Percentiles rank a stretch among this genome's conserved stretches.
Conservation (phyloP, 78 protist genomes). For the Dictyostelium firmibasis region DNA sequence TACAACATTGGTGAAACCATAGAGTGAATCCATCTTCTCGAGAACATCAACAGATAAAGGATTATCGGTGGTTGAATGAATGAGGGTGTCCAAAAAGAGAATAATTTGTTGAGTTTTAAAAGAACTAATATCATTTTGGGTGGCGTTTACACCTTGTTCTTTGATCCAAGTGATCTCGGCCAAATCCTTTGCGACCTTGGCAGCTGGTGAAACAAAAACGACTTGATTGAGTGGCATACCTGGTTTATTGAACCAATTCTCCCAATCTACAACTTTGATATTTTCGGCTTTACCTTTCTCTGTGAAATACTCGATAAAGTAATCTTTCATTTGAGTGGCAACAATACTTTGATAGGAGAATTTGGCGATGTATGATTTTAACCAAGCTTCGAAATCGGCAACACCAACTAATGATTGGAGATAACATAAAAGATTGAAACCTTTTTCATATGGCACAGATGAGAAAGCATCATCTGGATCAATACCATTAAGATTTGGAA, state of each 20-base stretch:
- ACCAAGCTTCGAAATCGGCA: conserved; percentile 57
- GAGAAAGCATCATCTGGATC: conserved; percentile 92
- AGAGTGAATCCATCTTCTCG: conserved; percentile 56
- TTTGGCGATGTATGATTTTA: conserved; percentile 43
- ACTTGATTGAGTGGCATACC: conserved; percentile 81
- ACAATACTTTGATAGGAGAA: conserved; percentile 51
- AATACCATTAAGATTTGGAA: conserved; percentile 68
- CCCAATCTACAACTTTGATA: conserved; percentile 77
- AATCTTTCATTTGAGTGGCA: conserved; percentile 74
- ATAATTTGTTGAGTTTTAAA: conserved; percentile 64
- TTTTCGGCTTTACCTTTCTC: conserved; percentile 19
- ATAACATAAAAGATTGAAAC: conserved; percentile 84
- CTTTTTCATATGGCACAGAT: conserved; percentile 93
- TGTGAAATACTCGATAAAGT: conserved; percentile 31
- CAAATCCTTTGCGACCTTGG: conserved; percentile 4
- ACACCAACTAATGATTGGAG: conserved; percentile 85
- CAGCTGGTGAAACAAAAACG: neutral
- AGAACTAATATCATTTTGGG: neutral
- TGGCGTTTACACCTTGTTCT: neutral
- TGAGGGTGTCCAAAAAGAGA: conserved; percentile 47
- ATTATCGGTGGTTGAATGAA: neutral
- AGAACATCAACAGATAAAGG: neutral
- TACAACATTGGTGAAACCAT: neutral
- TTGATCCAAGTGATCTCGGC: conserved; percentile 41
- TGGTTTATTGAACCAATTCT: conserved; percentile 81